These are phyloP conservation scores for Emmonsia crescens DNA, from an alignment of 2,329 filamentous ascomycete species.

Conservation along the genomic window DNA sequence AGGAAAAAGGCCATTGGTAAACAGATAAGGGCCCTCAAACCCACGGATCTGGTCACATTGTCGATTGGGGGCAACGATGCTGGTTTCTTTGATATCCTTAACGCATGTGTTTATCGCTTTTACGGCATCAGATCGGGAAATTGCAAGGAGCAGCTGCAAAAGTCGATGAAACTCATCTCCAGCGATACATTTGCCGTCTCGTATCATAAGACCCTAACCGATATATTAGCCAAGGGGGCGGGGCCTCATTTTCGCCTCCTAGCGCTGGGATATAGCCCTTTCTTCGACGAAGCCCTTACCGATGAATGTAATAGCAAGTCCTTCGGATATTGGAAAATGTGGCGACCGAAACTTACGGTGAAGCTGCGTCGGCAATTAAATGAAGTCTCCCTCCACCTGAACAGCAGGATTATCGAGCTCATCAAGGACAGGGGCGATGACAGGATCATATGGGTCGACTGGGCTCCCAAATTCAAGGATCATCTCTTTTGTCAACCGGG, in stretches of 20 bases:
- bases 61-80: slow-evolving; percentile 21
- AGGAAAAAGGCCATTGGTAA: slow-evolving; percentile 6
- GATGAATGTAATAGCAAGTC: slow-evolving; percentile 10
- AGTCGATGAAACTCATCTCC: slow-evolving; percentile 4
- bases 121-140: slow-evolving; percentile 10
- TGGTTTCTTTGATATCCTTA: slow-evolving; percentile 19
- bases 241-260: slow-evolving; percentile 17
- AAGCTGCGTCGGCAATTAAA: slow-evolving; percentile 17
- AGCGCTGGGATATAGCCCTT: slow-evolving; percentile 14
- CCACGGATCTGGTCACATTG: slow-evolving; percentile 16
- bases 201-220: slow-evolving; percentile 13
- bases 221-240: slow-evolving; percentile 16
- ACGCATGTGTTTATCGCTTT: slow-evolving; percentile 20
- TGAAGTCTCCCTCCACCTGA: slow-evolving; percentile 15
- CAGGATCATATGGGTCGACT: slow-evolving; percentile 16
- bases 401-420: slow-evolving; percentile 17
- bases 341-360: slow-evolving; percentile 13
- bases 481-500: slow-evolving; percentile 21
- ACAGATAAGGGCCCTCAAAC: slow-evolving; percentile 8
- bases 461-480: slow-evolving; percentile 16
- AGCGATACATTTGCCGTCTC: slow-evolving; percentile 12
- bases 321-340: slow-evolving; percentile 11
- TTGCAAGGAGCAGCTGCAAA: slow-evolving; percentile 5
- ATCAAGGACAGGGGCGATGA: slow-evolving; percentile 15
- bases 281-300: slow-evolving; percentile 16